Conservation (phyloP, 2,329 filamentous ascomycete species). For the Fusarium longipes region DNA sequence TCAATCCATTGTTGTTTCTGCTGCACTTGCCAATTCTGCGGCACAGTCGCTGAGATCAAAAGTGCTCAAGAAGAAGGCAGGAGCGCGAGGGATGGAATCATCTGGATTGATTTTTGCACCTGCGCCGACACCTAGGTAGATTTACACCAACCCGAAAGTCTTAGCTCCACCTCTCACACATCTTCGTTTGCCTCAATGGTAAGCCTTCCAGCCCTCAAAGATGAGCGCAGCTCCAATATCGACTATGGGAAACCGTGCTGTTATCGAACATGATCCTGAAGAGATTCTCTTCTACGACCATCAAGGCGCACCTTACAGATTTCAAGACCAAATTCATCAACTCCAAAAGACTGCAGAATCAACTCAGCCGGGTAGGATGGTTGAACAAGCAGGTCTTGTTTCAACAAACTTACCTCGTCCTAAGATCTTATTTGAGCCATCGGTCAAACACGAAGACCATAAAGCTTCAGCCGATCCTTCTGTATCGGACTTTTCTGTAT, state of each 20-base stretch:
- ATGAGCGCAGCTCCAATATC: slow-evolving; percentile 17
- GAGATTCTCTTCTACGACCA: slow-evolving; percentile 47
- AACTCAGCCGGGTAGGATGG: slow-evolving; percentile 27
- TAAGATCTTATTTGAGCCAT: slow-evolving; percentile 17
- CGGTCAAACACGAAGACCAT: background rate
- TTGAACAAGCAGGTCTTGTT: slow-evolving; percentile 40
- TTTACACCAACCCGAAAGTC: background rate
- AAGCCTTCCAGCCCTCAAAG: background rate
- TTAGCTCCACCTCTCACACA: background rate
- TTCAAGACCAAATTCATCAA: slow-evolving; percentile 36
- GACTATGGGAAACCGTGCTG: slow-evolving; percentile 19
- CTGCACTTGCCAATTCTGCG: background rate
- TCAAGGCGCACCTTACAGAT: slow-evolving; percentile 43
- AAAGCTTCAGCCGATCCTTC: background rate
- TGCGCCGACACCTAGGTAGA: background rate
- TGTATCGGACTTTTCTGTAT: background rate
- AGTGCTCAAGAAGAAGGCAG: background rate
- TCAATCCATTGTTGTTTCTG: background rate
- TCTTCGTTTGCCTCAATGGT: background rate
- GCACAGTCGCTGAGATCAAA: background rate
- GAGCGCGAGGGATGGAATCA: background rate
- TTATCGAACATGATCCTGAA: slow-evolving; percentile 44
- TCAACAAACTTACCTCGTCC: slow-evolving; percentile 29
- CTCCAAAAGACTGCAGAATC: slow-evolving; percentile 32
- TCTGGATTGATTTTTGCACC: background rate